Conservation (phyloP, 164 flowering plant genomes). For the Tetracentron sinense region DNA sequence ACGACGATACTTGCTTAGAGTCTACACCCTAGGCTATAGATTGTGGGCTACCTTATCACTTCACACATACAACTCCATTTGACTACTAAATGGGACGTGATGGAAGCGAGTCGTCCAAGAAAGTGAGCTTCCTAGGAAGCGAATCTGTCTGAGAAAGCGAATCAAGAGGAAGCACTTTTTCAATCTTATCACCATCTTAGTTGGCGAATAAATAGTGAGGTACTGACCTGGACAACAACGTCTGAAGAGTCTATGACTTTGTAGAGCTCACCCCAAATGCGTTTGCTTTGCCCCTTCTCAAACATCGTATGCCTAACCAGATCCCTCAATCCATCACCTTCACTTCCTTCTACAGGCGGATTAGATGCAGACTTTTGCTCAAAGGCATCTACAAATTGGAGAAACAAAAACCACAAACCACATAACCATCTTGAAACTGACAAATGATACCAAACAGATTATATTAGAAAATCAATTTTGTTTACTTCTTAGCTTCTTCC, state of each 20-base stretch:
- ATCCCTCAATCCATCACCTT: constrained; percentile 84
- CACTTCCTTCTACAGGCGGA: constrained; percentile 44
- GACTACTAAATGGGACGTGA: too few relatives aligned
- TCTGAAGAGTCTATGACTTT: constrained; percentile 98
- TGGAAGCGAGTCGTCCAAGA: too few relatives aligned
- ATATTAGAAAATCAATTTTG: background rate
- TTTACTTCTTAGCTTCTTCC: background rate
- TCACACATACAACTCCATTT: too few relatives aligned
- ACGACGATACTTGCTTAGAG: too few relatives aligned
- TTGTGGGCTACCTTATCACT: too few relatives aligned
- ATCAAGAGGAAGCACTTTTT: too few relatives aligned
- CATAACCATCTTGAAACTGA: background rate
- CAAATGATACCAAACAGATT: background rate
- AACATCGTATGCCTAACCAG: constrained; percentile 94
- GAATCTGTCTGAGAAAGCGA: too few relatives aligned
- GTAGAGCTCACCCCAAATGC: constrained; percentile 99
- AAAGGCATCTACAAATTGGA: constrained; percentile 52
- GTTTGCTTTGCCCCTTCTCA: constrained; percentile 99
- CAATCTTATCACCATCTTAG: too few relatives aligned
- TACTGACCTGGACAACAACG: constrained; percentile 93
- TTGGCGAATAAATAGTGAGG: background rate
- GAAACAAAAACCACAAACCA: background rate
- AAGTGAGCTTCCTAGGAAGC: too few relatives aligned
- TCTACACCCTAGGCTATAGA: too few relatives aligned
- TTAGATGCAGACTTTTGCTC: constrained; percentile 50